Evolutionary conservation across 2,329 filamentous ascomycete genomes (phyloP), one percentile per base, ranked within the genome.

Genomic region (Purpureocillium lavendulum): DNA sequence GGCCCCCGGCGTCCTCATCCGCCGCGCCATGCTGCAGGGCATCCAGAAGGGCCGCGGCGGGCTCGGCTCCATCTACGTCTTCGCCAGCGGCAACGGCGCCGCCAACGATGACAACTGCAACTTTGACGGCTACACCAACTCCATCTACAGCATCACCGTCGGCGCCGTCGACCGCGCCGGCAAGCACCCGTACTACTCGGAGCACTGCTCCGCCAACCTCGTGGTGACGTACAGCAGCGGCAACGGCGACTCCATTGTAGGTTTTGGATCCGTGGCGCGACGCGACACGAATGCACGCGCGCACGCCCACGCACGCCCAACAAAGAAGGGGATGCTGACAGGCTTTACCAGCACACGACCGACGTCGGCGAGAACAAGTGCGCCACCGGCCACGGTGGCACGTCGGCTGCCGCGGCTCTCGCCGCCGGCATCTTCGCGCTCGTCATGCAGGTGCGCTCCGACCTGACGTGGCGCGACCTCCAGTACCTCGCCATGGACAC

Each of bases 121-220:
- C 60, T 98, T 98, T 59, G 92, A 98, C 57, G 92, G 92, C 30
- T 98, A 98, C 64, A 98, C 92, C 43, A 98, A 98, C 69, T 96
- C 89, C 58, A 98, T 98, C 52, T 98, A 97, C 71, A 96, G 88
- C 59, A 92, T 98, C 52, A 95, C 89, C 0, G 88, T 98, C 14
- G 92, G 92, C 30, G 90, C 90, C 28, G 83, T 98, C 45, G 89
- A 96, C 58, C 75, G 87, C 43, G 80, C 84, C 49, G 89, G 90
- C 30, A 64, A 76, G n/a, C 90, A 97, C 56, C 89, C 92, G 0
- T 92, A 90, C 60, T 98, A 98, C 62, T 96, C 90, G 0, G 92
- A 98, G 62, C 83, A 87, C 46, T 98, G 92, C 66, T 96, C 90
- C 3, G 92, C 92, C 16, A 87, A 95, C 58, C 70, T 98, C 35